phyloP scores from a whole-genome alignment of 345 rosid species.

The Populus davidiana region DNA sequence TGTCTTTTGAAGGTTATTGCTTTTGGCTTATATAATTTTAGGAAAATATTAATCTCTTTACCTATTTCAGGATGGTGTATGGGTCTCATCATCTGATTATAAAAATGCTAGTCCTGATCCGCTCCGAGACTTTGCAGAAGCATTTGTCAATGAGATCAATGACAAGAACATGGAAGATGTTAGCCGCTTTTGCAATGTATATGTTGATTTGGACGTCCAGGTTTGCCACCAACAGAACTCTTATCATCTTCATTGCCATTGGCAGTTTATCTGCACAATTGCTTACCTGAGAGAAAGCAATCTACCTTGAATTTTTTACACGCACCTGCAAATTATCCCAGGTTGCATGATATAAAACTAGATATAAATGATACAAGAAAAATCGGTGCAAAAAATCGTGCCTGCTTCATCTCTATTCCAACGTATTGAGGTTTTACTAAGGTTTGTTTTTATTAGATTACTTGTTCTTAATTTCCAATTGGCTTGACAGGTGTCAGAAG shows the following conservation, averaged over 20 bases:
- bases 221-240: constrained; percentile 30
- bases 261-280: background rate
- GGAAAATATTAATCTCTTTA: constrained; percentile 10
- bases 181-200: constrained; percentile 73
- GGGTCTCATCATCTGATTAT: constrained; percentile 78
- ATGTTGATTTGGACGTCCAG: constrained; percentile 78
- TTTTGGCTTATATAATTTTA: background rate
- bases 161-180: constrained; percentile 66
- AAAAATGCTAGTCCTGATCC: constrained; percentile 75
- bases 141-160: constrained; percentile 67
- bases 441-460: background rate
- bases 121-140: constrained; percentile 69
- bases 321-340: background rate
- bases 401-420: background rate
- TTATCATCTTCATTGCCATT: constrained; percentile 5
- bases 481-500: constrained; percentile 60
- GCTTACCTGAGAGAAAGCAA: background rate
- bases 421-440: background rate
- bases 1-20: background rate
- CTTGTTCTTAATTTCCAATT: background rate
- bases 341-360: background rate
- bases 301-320: background rate
- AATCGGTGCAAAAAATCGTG: background rate
- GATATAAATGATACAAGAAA: background rate
- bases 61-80: constrained; percentile 61